Base-by-base conservation (phyloP, 2,329 filamentous ascomycete genomes). In the Scedosporium dehoogii region DNA sequence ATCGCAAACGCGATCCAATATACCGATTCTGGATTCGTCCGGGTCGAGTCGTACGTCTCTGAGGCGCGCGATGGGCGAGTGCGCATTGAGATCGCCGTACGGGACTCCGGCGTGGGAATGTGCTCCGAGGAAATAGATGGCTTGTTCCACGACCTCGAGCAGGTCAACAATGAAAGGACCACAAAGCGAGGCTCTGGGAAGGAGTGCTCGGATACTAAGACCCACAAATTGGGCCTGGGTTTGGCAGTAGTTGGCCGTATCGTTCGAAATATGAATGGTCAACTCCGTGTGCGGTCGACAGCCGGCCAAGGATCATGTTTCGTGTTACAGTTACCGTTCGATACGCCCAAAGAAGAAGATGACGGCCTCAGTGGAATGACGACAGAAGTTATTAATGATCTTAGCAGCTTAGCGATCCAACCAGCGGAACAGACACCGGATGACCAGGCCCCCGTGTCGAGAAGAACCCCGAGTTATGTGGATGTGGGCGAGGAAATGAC, bases 201-300 rank as follows among this genome's bases (percentile, higher is more conserved):
- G 48, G 63, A 70, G 18, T 69, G 72, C 2, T 69, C 73, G 60
- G 62, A 71, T 14, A 65, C 64, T 48, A 67, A 76, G 21, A 65
- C 71, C 18, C 74, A 76, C 58, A 86, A 85, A 0, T 74, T 96
- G 1, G 92, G 92, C 0, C 81, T 96, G 9, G 92, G 92, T 0
- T 79, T 96, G n/a, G 92, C 92, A 0, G 81, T 96, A 12, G 92
- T 96, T n/a, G 89, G 90, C 16, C 85, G 92, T 44, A 90, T 91
- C 42, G 81, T 96, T 38, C 84, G 87, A n/a, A 96, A 92, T 69
- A 94, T 96, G 90, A 88, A 93, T 63, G 92, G 92, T 0, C 92
- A 96, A 69, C 74, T 96, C 33, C 85, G 91, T 1, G 76, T 96
- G 1, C 93, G 92, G 69, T 96, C 91, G 0, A 90, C 94, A 68